Percentiles rank a stretch among this genome's conserved stretches.
Evolutionary conservation across 345 rosid genomes (phyloP).

Genomic region (Eucalyptus camaldulensis): DNA sequence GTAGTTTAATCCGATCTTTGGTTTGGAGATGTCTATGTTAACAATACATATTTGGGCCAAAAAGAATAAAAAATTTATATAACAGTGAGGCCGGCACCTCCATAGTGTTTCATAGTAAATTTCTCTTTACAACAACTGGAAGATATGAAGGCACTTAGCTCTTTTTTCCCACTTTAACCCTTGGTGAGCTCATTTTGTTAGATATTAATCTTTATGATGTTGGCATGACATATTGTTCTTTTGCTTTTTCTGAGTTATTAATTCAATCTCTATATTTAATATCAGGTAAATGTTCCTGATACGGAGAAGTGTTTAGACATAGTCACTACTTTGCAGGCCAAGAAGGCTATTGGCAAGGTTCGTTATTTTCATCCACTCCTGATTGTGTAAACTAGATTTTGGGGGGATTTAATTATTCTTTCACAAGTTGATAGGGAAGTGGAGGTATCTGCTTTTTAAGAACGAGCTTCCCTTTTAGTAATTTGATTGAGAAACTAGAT

Average conservation of each 20-base stretch:
- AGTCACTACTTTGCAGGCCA: constrained; percentile 73
- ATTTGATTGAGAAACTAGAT: background rate
- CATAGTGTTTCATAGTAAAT: background rate
- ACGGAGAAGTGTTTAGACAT: constrained; percentile 86
- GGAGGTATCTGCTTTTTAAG: background rate
- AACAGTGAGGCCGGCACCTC: background rate
- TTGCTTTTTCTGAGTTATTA: background rate
- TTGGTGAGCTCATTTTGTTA: background rate
- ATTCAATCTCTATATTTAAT: background rate
- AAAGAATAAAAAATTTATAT: background rate
- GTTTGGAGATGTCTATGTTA: background rate
- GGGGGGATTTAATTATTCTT: background rate
- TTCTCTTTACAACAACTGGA: background rate
- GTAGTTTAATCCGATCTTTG: background rate
- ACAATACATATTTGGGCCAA: background rate
- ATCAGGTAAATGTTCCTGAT: constrained; percentile 81
- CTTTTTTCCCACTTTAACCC: background rate
- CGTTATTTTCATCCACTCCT: constrained; percentile 7
- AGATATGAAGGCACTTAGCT: background rate
- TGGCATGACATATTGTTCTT: constrained; percentile 16
- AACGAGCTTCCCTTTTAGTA: background rate
- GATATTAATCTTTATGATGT: constrained; percentile 4
- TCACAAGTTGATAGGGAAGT: background rate
- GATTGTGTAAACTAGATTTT: background rate
- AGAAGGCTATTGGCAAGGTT: constrained; percentile 86